phyloP scores from a whole-genome alignment of 2,329 filamentous ascomycete species.

The Leptographium procerum region DNA sequence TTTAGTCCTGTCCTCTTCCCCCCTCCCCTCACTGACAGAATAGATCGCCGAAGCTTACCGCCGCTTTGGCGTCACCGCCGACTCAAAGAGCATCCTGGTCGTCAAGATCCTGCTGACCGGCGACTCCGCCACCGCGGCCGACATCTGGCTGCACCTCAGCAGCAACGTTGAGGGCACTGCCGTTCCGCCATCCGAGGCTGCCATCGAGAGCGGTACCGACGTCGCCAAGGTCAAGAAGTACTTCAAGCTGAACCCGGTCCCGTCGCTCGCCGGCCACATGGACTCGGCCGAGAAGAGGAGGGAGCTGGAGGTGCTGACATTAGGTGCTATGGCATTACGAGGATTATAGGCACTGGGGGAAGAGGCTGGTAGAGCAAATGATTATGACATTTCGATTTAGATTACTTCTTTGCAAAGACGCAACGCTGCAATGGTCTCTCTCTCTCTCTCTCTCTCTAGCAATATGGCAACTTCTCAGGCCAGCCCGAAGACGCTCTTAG shows the following conservation, averaged over 20 bases:
- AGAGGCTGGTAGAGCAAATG: neutral
- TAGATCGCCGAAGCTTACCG: slow-evolving; percentile 89
- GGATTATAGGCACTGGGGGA: slow-evolving; percentile 30
- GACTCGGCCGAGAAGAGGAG: slow-evolving; percentile 29
- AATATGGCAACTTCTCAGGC: neutral
- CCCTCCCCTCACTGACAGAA: neutral
- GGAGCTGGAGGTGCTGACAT: slow-evolving; percentile 56
- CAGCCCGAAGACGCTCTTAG: slow-evolving; percentile 30
- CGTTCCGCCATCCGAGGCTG: slow-evolving; percentile 49
- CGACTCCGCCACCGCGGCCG: slow-evolving; percentile 28
- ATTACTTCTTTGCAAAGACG: neutral
- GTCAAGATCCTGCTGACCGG: slow-evolving; percentile 60
- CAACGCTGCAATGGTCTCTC: neutral
- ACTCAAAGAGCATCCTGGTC: slow-evolving; percentile 61
- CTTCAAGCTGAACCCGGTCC: slow-evolving; percentile 67
- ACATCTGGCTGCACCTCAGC: slow-evolving; percentile 47
- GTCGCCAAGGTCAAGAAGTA: slow-evolving; percentile 64
- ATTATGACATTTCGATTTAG: neutral
- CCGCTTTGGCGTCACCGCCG: slow-evolving; percentile 67
- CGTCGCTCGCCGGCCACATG: slow-evolving; percentile 24
- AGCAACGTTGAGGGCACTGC: slow-evolving; percentile 50
- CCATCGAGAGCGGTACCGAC: slow-evolving; percentile 50
- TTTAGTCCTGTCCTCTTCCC: neutral
- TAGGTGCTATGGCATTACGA: slow-evolving; percentile 70
- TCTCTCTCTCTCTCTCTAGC: neutral